A percentile compares a stretch with the other conserved stretches of the same genome.
Evolutionary conservation across 2,329 filamentous ascomycete genomes (phyloP).

Genomic region (Talaromyces pinophilus): DNA sequence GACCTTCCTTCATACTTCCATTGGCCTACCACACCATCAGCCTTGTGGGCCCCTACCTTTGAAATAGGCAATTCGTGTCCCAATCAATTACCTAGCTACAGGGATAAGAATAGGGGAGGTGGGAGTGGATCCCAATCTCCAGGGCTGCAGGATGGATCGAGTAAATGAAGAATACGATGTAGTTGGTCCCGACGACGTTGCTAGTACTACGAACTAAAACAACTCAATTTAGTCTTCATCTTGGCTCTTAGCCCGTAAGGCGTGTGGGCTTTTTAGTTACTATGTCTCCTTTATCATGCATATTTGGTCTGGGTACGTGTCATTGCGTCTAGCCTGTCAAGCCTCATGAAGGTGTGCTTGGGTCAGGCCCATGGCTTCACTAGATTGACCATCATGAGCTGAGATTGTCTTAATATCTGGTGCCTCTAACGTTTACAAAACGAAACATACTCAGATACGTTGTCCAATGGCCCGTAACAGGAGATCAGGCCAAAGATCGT

Average conservation of each 20-base stretch:
- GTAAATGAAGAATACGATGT: neutral
- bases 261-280: too few species aligned
- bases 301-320: neutral
- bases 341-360: neutral
- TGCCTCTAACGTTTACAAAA: neutral
- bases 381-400: slow-evolving; percentile 4
- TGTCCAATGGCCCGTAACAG: neutral
- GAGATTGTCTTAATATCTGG: neutral
- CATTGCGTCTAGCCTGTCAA: neutral
- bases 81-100: neutral
- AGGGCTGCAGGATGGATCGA: neutral
- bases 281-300: neutral
- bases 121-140: neutral
- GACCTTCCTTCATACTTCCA: neutral
- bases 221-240: neutral
- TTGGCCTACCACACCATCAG: neutral
- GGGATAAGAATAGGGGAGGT: neutral
- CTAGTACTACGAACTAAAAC: neutral
- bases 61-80: neutral
- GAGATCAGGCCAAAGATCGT: neutral
- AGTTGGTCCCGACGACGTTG: neutral
- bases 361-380: neutral
- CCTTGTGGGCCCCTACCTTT: neutral
- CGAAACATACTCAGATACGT: neutral
- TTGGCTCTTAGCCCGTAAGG: neutral